Evolutionary conservation across 2,329 filamentous ascomycete species (phyloP).

Genomic region (Xylariales sp.): DNA sequence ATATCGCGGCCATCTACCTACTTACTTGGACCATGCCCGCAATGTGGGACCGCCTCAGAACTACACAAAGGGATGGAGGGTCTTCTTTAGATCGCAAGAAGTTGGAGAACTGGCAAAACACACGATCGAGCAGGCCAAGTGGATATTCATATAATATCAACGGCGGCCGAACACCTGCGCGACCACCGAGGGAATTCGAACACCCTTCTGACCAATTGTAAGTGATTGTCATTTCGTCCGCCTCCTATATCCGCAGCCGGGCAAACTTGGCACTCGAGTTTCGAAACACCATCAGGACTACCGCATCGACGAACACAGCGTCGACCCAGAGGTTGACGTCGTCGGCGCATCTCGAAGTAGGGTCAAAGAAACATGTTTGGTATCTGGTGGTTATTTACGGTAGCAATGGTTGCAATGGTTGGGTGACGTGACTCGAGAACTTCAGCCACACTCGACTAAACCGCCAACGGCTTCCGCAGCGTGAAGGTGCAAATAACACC

Average conservation of each 20-base stretch:
- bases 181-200: conserved; percentile 5
- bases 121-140: conserved; percentile 16
- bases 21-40: too few species aligned
- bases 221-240: background rate
- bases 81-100: conserved; percentile 22
- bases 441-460: conserved; percentile 4
- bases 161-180: conserved; percentile 8
- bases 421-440: background rate
- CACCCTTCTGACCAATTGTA: background rate
- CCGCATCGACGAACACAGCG: too few species aligned
- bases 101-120: conserved; percentile 27
- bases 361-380: too few species aligned
- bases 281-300: too few species aligned
- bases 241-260: too few species aligned
- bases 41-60: conserved; percentile 34
- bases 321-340: too few species aligned
- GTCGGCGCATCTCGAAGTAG: too few species aligned
- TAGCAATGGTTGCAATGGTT: too few species aligned
- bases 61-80: conserved; percentile 15
- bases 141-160: conserved; percentile 16
- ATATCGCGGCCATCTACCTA: too few species aligned
- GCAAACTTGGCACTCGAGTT: too few species aligned
- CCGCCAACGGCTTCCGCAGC: background rate
- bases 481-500: conserved; percentile 1
- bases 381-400: too few species aligned